These are phyloP conservation scores for Kodamaea restingae DNA, from an alignment of 805 yeast genomes.

Conservation along the genomic window DNA sequence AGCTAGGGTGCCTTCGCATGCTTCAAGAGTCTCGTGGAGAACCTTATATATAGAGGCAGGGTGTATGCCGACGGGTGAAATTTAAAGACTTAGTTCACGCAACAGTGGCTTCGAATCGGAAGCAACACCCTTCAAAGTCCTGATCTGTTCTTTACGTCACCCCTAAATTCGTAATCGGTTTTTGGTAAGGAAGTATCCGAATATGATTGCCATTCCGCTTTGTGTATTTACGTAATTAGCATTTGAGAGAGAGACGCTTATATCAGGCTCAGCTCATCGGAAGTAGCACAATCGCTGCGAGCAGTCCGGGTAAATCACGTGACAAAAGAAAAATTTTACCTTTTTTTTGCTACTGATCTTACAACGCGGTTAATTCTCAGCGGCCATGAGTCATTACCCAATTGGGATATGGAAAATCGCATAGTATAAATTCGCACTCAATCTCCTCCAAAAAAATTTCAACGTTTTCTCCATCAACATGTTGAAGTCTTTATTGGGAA, in stretches of 20 bases:
- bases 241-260: neutral
- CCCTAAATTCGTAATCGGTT: too few relatives aligned
- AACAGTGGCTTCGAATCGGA: too few relatives aligned
- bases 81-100: too few relatives aligned
- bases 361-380: slow-evolving; percentile 22
- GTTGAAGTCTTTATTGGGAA: slow-evolving; percentile 2
- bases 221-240: neutral
- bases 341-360: slow-evolving; percentile 5
- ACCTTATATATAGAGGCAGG: too few relatives aligned
- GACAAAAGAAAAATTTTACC: slow-evolving; percentile 2
- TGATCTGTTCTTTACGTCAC: too few relatives aligned
- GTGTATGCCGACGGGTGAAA: too few relatives aligned
- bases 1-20: too few relatives aligned
- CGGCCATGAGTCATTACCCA: slow-evolving; percentile 28
- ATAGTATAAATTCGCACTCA: slow-evolving; percentile 9
- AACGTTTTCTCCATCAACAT: slow-evolving; percentile 1
- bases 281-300: neutral
- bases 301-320: slow-evolving; percentile 12
- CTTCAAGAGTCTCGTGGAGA: too few relatives aligned
- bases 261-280: neutral
- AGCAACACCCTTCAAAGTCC: too few relatives aligned
- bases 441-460: slow-evolving; percentile 1
- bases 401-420: slow-evolving; percentile 22
- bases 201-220: neutral
- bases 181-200: neutral